These are phyloP conservation scores for Pouteria campechiana DNA, from an alignment of 179 eudicot species.

Conservation along the genomic window DNA sequence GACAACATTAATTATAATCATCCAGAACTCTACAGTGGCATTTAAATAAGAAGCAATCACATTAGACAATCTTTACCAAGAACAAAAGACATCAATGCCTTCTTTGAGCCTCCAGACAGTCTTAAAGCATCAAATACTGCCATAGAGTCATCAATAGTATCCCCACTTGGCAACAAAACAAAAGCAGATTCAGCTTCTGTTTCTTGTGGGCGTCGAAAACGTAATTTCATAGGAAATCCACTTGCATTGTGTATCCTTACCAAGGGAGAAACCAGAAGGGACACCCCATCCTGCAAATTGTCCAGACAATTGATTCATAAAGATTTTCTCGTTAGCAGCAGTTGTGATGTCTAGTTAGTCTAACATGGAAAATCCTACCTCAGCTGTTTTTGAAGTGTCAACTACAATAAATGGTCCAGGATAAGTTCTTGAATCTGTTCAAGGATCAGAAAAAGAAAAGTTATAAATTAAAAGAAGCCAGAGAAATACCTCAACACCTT, in stretches of 20 bases:
- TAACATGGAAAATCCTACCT: too few species aligned
- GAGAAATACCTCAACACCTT: too few species aligned
- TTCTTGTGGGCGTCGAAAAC: slow-evolving; percentile 71
- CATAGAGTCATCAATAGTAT: slow-evolving; percentile 67
- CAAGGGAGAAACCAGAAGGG: slow-evolving; percentile 63
- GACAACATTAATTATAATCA: too few species aligned
- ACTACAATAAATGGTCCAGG: slow-evolving; percentile 86
- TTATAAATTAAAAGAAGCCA: too few species aligned
- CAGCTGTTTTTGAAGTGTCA: slow-evolving; percentile 58
- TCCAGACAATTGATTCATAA: too few species aligned
- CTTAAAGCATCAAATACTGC: slow-evolving; percentile 78
- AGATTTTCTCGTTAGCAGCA: too few species aligned
- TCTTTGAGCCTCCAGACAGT: slow-evolving; percentile 67
- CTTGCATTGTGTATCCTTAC: slow-evolving; percentile 80
- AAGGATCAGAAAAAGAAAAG: slow-evolving; percentile 2
- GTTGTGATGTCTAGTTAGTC: too few species aligned
- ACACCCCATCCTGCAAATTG: slow-evolving; percentile 65
- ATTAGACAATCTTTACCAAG: slow-evolving; percentile 58
- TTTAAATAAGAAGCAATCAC: neutral
- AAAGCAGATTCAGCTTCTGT: slow-evolving; percentile 53
- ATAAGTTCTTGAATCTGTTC: slow-evolving; percentile 55
- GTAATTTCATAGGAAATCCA: slow-evolving; percentile 60
- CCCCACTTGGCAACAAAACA: slow-evolving; percentile 58
- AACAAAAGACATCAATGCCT: slow-evolving; percentile 73
- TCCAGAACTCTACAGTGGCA: too few species aligned